Conservation (phyloP, 768 basidiomycete species). For the Mycena rebaudengoi region DNA sequence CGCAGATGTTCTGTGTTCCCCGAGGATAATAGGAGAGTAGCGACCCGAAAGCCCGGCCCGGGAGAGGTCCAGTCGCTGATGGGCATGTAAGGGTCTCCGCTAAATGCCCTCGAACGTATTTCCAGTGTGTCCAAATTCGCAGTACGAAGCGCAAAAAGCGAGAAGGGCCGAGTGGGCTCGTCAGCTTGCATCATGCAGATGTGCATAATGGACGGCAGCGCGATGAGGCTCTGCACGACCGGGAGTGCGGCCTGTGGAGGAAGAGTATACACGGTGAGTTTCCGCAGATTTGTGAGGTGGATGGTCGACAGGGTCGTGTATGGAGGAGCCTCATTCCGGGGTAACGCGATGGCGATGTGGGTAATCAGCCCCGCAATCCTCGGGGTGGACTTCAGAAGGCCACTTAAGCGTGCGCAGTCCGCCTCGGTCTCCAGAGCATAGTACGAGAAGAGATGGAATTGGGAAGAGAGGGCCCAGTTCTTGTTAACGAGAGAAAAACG, state of each 20-base stretch:
- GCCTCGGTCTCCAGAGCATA: background rate
- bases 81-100: background rate
- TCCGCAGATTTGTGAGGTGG: background rate
- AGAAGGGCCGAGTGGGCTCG: background rate
- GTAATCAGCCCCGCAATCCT: background rate
- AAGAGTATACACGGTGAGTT: slow-evolving; percentile 7
- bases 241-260: background rate
- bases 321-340: background rate
- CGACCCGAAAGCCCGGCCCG: background rate
- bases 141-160: background rate
- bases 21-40: background rate
- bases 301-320: background rate
- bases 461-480: background rate
- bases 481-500: background rate
- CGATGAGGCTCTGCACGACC: background rate
- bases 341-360: background rate
- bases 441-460: slow-evolving; percentile 12
- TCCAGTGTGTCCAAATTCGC: background rate
- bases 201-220: background rate
- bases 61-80: too few relatives aligned
- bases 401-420: background rate
- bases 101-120: background rate
- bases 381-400: background rate
- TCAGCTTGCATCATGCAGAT: background rate
- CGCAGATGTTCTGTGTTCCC: background rate